phyloP scores from a whole-genome alignment of 2,329 filamentous ascomycete genomes.

The Pseudogymnoascus sp. region DNA sequence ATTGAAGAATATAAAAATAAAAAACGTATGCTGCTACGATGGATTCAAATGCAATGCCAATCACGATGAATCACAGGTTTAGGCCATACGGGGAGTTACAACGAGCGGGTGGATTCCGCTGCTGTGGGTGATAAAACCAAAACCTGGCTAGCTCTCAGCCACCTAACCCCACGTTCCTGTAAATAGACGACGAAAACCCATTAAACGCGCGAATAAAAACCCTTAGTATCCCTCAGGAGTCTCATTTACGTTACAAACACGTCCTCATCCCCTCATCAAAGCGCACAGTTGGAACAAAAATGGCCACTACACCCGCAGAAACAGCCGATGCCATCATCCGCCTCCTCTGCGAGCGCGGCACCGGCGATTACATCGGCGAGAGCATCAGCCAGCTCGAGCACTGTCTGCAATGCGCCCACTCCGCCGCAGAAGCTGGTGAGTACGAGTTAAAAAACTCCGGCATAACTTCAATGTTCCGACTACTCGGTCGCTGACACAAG shows the following conservation, averaged over 20 bases:
- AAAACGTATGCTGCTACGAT: neutral
- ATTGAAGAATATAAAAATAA: neutral
- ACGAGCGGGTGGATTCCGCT: neutral
- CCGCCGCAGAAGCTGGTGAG: constrained; percentile 21
- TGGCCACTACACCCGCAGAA: neutral
- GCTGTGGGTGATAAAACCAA: neutral
- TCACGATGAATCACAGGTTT: neutral
- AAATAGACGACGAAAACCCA: neutral
- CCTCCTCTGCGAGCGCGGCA: constrained; percentile 25
- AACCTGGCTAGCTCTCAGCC: neutral
- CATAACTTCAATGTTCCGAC: neutral
- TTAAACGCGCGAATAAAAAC: neutral
- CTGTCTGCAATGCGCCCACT: constrained; percentile 27
- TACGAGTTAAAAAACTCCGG: constrained; percentile 15
- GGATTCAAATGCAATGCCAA: neutral
- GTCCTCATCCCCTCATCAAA: neutral
- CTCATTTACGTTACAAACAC: neutral
- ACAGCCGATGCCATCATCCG: constrained; percentile 20
- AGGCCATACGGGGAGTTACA: neutral
- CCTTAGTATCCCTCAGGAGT: neutral
- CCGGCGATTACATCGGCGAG: constrained; percentile 28
- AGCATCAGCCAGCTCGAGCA: constrained; percentile 27
- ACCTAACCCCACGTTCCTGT: neutral
- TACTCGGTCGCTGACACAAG: neutral
- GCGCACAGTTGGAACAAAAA: neutral